Evolutionary conservation across 2,329 filamentous ascomycete genomes (phyloP).

Genomic region (Cylindrodendrum hubeiense): DNA sequence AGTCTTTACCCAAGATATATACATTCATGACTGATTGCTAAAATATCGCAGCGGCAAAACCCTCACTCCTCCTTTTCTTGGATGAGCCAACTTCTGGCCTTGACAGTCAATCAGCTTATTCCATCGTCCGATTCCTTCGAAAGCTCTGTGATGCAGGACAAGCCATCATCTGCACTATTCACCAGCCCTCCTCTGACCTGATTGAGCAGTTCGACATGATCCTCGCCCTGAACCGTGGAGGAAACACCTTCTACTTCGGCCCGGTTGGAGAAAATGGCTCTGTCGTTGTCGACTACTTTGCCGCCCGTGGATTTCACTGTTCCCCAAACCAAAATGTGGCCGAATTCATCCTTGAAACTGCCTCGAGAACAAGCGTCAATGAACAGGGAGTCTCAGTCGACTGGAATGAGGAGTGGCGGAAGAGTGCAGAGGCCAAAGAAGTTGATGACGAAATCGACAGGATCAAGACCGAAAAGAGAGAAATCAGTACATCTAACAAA

Average conservation of each 20-base stretch:
- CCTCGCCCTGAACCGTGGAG: conserved; percentile 62
- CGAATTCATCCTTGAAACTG: conserved; percentile 61
- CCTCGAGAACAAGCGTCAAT: conserved; percentile 47
- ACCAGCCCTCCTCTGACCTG: conserved; percentile 65
- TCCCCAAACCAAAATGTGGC: conserved; percentile 66
- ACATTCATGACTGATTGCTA: too few relatives aligned
- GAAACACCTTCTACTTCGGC: conserved; percentile 64
- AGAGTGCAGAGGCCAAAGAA: conserved; percentile 69
- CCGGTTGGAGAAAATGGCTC: conserved; percentile 61
- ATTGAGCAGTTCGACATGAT: conserved; percentile 67
- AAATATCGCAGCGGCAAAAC: conserved; percentile 55
- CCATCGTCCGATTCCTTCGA: conserved; percentile 68
- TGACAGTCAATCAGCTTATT: conserved; percentile 66
- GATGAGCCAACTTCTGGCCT: conserved; percentile 70
- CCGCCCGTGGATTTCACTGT: conserved; percentile 72
- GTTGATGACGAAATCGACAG: conserved; percentile 72
- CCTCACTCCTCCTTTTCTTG: conserved; percentile 69
- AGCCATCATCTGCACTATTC: conserved; percentile 69
- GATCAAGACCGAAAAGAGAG: background rate
- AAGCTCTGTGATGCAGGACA: conserved; percentile 68
- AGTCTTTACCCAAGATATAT: too few relatives aligned
- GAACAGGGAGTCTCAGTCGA: conserved; percentile 61
- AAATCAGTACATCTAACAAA: background rate
- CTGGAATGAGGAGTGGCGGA: conserved; percentile 82
- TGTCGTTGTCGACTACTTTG: conserved; percentile 63